Evolutionary conservation across 1,284 basidiomycete genomes (phyloP), one percentile per base, ranked within the genome.

Genomic region (Macrocystidia cucumis): DNA sequence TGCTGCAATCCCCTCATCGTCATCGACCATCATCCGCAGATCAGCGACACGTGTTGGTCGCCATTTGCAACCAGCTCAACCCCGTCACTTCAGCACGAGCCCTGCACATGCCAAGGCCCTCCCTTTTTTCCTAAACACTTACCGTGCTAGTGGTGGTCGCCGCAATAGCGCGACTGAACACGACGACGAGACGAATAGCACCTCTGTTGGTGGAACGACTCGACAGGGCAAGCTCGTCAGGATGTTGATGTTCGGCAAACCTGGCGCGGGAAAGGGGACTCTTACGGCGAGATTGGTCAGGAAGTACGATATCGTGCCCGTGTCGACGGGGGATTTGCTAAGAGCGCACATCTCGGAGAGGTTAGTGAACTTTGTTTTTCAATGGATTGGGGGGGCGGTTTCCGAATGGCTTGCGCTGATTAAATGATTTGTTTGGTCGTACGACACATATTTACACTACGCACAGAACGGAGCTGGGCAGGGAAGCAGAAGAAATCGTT

Each of bases 201-300:
- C n/a, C n/a, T n/a, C n/a, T n/a, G n/a, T n/a, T n/a, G n/a, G n/a
- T n/a, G n/a, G n/a, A n/a, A n/a, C n/a, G n/a, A n/a, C n/a, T n/a
- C n/a, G 60, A 30, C 47, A 48, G 32, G 58, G 54, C 46, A 64
- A 47, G 48, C 54, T 38, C 27, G 63, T 62, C 39, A 52, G 85
- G 24, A 83, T 88, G 78, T 62, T 88, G 40, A 78, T 88, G 71
- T 87, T 88, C 51, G 84, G 85, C 8, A 88, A 88, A 56, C 84
- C 84, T 3, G 84, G 81, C 19, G 73, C 80, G 26, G 82, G 84
- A 32, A 87, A 85, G 59, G 88, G 88, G 20, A 91, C 88, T 0
- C 67, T 91, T 27, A 72, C 82, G 3, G 67, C 70, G 7, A 67
- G 81, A 27, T 67, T 91, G 24, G 75, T 84, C 38, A 70, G 76